Conservation (phyloP, 257 asterid genomes). For the Solanum stenotomum region DNA sequence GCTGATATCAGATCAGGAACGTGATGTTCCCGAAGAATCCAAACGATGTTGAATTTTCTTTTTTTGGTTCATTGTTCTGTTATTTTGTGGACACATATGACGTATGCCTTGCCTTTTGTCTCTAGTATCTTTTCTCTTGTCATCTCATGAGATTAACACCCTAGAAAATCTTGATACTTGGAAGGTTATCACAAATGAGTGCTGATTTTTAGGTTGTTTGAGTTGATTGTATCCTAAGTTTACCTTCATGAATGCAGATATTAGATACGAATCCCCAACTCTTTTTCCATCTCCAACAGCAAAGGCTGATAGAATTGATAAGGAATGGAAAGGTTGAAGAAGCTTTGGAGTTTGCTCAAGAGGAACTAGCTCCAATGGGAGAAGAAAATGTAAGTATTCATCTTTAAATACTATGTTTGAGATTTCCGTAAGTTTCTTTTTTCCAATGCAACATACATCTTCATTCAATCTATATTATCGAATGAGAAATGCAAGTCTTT, state of each 20-base stretch:
- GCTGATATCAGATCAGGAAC: neutral
- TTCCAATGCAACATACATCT: neutral
- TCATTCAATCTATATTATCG: neutral
- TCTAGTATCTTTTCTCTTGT: neutral
- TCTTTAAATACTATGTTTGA: neutral
- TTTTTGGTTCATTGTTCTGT: neutral
- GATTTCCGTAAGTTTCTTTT: neutral
- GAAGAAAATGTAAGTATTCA: slow-evolving; percentile 64
- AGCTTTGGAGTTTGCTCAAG: slow-evolving; percentile 89
- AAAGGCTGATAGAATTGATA: slow-evolving; percentile 72
- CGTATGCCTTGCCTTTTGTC: neutral
- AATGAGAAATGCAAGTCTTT: neutral
- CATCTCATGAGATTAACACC: neutral
- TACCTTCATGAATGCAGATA: slow-evolving; percentile 44
- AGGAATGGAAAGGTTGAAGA: slow-evolving; percentile 65
- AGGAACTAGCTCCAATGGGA: slow-evolving; percentile 92
- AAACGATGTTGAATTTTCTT: neutral
- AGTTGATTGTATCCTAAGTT: neutral
- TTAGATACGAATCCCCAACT: slow-evolving; percentile 80
- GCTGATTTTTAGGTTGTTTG: neutral
- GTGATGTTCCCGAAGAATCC: neutral
- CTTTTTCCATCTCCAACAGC: slow-evolving; percentile 87
- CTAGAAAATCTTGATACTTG: neutral
- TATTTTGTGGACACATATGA: neutral
- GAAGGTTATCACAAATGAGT: neutral